Percentiles rank a stretch among this genome's conserved stretches.
These are phyloP conservation scores for Diaporthe amygdali DNA, from an alignment of 2,329 filamentous ascomycete genomes.

Conservation along the genomic window DNA sequence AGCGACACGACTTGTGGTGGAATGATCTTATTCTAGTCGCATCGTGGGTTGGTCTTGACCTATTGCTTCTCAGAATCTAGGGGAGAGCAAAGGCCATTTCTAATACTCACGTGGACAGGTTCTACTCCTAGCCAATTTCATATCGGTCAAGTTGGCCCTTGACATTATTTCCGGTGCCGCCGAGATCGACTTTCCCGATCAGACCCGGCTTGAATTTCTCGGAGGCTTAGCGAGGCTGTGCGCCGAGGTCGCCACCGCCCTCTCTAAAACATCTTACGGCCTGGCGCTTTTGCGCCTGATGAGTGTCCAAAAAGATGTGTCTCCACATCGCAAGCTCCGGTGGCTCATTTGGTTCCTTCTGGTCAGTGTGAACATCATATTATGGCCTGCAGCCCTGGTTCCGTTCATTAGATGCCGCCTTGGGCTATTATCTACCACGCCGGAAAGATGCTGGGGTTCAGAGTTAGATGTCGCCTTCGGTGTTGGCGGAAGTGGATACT, in stretches of 20 bases:
- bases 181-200: background rate
- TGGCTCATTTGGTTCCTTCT: background rate
- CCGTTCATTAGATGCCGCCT: background rate
- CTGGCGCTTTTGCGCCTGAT: background rate
- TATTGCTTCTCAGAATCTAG: background rate
- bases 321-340: background rate
- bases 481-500: background rate
- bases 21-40: background rate
- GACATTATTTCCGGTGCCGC: no score
- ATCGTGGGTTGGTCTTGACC: background rate
- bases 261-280: background rate
- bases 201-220: background rate
- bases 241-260: background rate
- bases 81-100: background rate
- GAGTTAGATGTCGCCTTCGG: background rate
- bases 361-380: background rate
- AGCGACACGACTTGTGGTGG: background rate
- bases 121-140: background rate
- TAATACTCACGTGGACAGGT: background rate
- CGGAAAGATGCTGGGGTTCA: background rate
- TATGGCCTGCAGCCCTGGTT: background rate
- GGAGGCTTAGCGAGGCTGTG: background rate
- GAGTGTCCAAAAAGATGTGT: background rate
- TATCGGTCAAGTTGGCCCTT: background rate
- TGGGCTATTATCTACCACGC: background rate